These are phyloP conservation scores for Saturnispora hagleri DNA, from an alignment of 805 yeast genomes.

Conservation along the genomic window DNA sequence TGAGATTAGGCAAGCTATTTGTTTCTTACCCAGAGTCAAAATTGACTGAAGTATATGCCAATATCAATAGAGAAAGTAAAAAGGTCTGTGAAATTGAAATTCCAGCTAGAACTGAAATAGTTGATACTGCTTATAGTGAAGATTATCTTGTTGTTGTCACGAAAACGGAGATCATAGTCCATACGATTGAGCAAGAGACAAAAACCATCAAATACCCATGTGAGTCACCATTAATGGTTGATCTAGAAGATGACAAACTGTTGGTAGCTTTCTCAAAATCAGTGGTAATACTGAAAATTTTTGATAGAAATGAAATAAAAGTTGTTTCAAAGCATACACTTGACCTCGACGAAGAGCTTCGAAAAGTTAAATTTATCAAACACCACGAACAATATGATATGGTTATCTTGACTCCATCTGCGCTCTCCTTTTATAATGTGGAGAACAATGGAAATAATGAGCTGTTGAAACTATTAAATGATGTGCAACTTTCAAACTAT, in stretches of 20 bases:
- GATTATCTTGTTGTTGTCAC: conserved; percentile 13
- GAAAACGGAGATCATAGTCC: conserved; percentile 11
- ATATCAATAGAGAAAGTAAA: conserved; percentile 6
- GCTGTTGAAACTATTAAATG: conserved; percentile 5
- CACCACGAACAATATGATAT: conserved; percentile 13
- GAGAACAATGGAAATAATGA: not conserved
- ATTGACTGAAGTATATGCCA: conserved; percentile 16
- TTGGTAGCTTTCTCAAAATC: conserved; percentile 14
- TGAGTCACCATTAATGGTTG: conserved; percentile 2
- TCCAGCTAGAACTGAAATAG: conserved; percentile 7
- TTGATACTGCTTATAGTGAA: conserved; percentile 15
- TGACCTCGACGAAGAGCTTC: conserved; percentile 11
- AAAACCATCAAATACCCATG: not conserved
- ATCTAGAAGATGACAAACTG: conserved; percentile 13
- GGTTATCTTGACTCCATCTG: conserved; percentile 18
- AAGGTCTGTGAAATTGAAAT: conserved; percentile 2
- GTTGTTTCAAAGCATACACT: conserved; percentile 12
- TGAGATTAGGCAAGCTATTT: conserved; percentile 10
- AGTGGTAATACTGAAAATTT: conserved; percentile 16
- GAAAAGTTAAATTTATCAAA: conserved; percentile 16
- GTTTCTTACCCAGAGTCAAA: conserved; percentile 17
- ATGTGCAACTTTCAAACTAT: conserved; percentile 15
- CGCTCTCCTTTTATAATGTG: conserved; percentile 16
- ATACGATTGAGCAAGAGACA: conserved; percentile 4
- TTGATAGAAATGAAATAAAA: conserved; percentile 8